phyloP scores from a whole-genome alignment of 306 rosid species.

The Ammopiptanthus mongolicus region DNA sequence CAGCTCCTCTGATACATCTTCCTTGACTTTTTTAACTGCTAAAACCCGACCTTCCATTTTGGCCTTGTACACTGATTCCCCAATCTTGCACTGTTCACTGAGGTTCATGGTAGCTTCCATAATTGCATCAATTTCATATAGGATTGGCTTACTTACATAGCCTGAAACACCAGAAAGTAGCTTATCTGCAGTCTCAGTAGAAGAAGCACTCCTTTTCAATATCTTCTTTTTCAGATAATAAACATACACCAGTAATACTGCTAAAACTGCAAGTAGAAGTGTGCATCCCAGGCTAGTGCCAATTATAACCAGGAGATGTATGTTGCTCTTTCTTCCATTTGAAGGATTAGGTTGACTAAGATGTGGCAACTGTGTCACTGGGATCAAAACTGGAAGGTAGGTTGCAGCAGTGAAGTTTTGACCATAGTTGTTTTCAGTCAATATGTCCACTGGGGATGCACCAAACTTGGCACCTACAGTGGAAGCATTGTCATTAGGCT shows the following conservation, averaged over 20 bases:
- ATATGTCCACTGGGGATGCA: conserved; percentile 35
- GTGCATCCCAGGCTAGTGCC: conserved; percentile 37
- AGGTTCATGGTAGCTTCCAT: conserved; percentile 68
- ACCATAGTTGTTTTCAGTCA: conserved; percentile 36
- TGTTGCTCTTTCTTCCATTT: conserved; percentile 1
- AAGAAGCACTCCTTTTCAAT: conserved; percentile 30
- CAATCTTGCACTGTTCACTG: conserved; percentile 46
- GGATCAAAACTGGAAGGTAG: conserved; percentile 52
- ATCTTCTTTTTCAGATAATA: conserved; percentile 23
- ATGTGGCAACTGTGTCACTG: conserved; percentile 49
- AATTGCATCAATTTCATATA: conserved; percentile 47
- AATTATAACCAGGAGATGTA: conserved; percentile 20
- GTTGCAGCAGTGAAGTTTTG: conserved; percentile 30
- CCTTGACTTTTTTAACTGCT: conserved; percentile 52
- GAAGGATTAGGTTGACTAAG: conserved; percentile 32
- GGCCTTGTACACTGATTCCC: conserved; percentile 68
- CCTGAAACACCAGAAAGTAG: conserved; percentile 70
- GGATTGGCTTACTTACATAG: conserved; percentile 59
- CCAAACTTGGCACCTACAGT: conserved; percentile 44
- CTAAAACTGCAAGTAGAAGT: conserved; percentile 24
- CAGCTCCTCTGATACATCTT: conserved; percentile 63
- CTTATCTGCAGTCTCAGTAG: conserved; percentile 39
- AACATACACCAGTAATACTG: conserved; percentile 13
- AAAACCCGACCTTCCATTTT: conserved; percentile 43
- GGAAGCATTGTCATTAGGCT: conserved; percentile 40